Evolutionary conservation across 306 rosid genomes (phyloP), one percentile per base, ranked within the genome.

Genomic region (Comarum palustre): DNA sequence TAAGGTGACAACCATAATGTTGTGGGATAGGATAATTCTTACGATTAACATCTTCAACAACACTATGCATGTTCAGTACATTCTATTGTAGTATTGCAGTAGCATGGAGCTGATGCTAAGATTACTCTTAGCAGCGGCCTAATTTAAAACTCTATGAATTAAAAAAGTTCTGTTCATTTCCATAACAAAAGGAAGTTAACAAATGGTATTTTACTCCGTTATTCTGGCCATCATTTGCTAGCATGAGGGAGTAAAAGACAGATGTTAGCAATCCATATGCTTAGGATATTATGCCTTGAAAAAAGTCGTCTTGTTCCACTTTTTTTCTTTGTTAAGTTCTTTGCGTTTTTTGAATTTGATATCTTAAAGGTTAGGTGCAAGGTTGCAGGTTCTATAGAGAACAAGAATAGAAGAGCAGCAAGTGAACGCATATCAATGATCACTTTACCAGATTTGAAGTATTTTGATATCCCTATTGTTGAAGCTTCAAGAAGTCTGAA

Each of bases 401-500:
- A 62, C 62, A 85, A 90, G 91, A 93, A 86, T 81, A 90, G 48
- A 85, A 83, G 98, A 75, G 89, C 96, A 24, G 85, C 89, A 8
- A 88, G 93, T 64, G 82, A 85, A 48, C 89, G 78, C 59, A 69
- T 93, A 62, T 89, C 96, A 4, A 85, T 83, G 39, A 69, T 93
- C 74, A 66, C 88, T 79, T 83, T 86, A 77, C 70, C 93, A 20
- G 98, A 93, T 89, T 82, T 93, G 71, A 90, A 88, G 81, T 85
- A 84, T 80, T 93, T 93, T 75, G 96, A 84, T 68, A 77, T 90
- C 79, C 98, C 98, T 38, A 93, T 93, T 43, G 81, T 69, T 43
- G 93, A 89, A 86, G 98, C 98, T 39, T 87, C 98, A 45, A 93
- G 77, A 79, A 84, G 80, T 72, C 82, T 90, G 69, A 87, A 93